Evolutionary conservation across 345 rosid species (phyloP).

Genomic region (Geranium brycei): DNA sequence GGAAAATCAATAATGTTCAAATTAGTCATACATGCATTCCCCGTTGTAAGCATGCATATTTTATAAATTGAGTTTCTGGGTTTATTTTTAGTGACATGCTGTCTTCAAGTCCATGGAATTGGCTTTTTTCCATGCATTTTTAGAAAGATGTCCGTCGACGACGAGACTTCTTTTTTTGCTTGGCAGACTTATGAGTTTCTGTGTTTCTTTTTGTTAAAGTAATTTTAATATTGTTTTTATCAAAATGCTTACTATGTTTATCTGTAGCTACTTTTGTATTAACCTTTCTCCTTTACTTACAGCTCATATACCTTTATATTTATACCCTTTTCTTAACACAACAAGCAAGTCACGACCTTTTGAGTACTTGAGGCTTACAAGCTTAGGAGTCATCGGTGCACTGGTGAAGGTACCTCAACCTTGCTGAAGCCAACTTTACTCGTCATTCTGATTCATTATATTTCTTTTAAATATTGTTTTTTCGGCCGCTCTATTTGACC

Average conservation of each 20-base stretch:
- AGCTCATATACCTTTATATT: slow-evolving; percentile 94
- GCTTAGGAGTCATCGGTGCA: slow-evolving; percentile 98
- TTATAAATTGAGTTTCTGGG: too few species aligned
- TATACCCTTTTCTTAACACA: slow-evolving; percentile 90
- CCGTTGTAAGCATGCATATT: too few species aligned
- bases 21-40: too few species aligned
- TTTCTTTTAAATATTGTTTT: not conserved
- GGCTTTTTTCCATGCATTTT: too few species aligned
- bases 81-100: too few species aligned
- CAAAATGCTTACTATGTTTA: too few species aligned
- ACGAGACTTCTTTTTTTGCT: too few species aligned
- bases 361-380: slow-evolving; percentile 88
- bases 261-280: not conserved
- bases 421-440: slow-evolving; percentile 1
- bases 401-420: slow-evolving; percentile 68
- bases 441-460: not conserved
- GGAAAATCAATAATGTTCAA: not conserved
- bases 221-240: not conserved
- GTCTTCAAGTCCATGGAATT: too few species aligned
- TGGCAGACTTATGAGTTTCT: too few species aligned
- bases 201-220: not conserved
- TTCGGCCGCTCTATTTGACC: slow-evolving; percentile 9
- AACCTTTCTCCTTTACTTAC: slow-evolving; percentile 12
- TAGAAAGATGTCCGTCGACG: too few species aligned
- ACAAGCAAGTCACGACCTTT: slow-evolving; percentile 94